Base-by-base conservation (phyloP, 2,329 filamentous ascomycete species). In the Blastomyces gilchristii region DNA sequence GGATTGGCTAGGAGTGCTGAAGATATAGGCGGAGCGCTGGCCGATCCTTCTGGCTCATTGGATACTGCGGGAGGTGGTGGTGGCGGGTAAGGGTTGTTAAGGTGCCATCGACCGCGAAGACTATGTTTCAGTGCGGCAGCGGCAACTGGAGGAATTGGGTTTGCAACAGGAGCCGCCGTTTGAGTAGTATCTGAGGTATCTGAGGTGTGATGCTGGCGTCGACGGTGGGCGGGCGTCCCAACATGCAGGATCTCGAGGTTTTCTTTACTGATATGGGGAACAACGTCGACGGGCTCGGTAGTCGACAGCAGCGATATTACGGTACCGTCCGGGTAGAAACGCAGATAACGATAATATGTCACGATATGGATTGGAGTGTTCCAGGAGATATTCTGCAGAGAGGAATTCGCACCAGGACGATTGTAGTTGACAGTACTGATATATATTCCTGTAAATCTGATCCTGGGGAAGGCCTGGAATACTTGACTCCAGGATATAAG, bases 401-500 rank as follows among this genome's bases (percentile, higher is more conserved):
- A 82, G 2, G 85, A 87, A 12, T 87, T 82, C 64, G 88, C 88
- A 41, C 94, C 94, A 0, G 90, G 80, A 31, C 94, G 89, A 59
- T 90, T 86, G 77, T 99, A 99, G 78, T 97, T 97, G 64, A 96
- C 91, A 0, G 93, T 97, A 74, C 87, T 90, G 75, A 99, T 97
- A 78, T 99, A 99, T 76, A 91, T 89, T 34, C 94, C 94, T 70
- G 94, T 94, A 80, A 96, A 99, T 63, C 94, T 90, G 65, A 97
- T 83, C 53, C 94, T 87, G 2, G 94, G 93, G 16, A 91, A 88
- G 5, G 81, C 79, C 49, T 88, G 89, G 78, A 96, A 96, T 79
- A 96, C 90, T 61, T 65, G 84, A 75, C 71, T 79, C 80, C 82
- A 88, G 80, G 64, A 81, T 69, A 43, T 86, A 72, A 76, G 65